These are phyloP conservation scores for Daldinia childiae DNA, from an alignment of 495 filamentous ascomycete genomes.

Conservation along the genomic window DNA sequence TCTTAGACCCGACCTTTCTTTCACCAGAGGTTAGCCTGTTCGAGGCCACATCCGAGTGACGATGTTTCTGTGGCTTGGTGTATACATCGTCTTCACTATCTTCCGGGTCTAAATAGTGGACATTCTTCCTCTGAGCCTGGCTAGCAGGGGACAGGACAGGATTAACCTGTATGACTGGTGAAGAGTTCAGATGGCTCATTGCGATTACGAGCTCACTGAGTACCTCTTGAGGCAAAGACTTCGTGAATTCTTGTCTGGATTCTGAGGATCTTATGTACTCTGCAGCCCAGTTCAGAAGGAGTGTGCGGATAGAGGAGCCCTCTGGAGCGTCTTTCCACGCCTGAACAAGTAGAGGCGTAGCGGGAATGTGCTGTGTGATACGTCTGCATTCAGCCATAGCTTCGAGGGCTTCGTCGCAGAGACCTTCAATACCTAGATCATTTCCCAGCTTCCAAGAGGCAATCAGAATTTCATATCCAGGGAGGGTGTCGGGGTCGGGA, in stretches of 20 bases:
- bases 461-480: constrained; percentile 60
- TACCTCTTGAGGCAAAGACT: constrained; percentile 63
- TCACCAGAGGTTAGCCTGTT: neutral
- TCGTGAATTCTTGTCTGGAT: constrained; percentile 59
- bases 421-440: constrained; percentile 60
- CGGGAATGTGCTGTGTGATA: constrained; percentile 59
- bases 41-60: constrained; percentile 47
- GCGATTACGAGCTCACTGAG: constrained; percentile 64
- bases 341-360: constrained; percentile 61
- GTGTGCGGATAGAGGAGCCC: constrained; percentile 61
- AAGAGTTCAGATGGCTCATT: constrained; percentile 59
- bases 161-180: constrained; percentile 44
- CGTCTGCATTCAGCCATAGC: constrained; percentile 61
- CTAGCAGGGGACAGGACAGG: constrained; percentile 24
- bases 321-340: constrained; percentile 65
- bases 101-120: constrained; percentile 50
- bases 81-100: constrained; percentile 43
- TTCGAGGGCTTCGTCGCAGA: constrained; percentile 61
- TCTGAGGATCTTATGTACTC: constrained; percentile 64
- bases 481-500: constrained; percentile 49
- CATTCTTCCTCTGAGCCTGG: constrained; percentile 48
- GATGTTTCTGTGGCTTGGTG: constrained; percentile 49
- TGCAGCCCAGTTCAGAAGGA: constrained; percentile 64
- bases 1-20: constrained; percentile 39
- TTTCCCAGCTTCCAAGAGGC: constrained; percentile 62